Evolutionary conservation across 345 rosid genomes (phyloP).

Genomic region (Lepidium didymum): DNA sequence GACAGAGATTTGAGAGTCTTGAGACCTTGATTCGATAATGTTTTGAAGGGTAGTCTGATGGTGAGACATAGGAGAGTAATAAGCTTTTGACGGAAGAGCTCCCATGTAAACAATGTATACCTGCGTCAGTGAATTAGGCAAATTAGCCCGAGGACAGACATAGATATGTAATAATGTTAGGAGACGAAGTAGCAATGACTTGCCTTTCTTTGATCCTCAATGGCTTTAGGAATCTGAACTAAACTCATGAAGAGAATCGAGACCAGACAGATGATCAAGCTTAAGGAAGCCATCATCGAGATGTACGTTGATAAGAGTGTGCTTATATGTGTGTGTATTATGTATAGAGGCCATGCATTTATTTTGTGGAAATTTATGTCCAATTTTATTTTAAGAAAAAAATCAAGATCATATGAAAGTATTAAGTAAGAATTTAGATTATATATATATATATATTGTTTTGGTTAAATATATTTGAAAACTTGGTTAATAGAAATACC

Average conservation of each 20-base stretch:
- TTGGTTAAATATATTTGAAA: no score
- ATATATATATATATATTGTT: no score
- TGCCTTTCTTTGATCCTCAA: constrained; percentile 15
- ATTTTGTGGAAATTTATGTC: neutral
- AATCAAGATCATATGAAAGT: neutral
- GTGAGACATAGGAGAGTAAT: constrained; percentile 24
- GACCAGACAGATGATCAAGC: neutral
- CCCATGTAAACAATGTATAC: constrained; percentile 32
- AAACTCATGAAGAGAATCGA: constrained; percentile 1
- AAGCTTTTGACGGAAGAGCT: constrained; percentile 10
- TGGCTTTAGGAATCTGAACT: constrained; percentile 5
- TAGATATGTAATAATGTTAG: neutral
- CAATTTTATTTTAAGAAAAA: no score
- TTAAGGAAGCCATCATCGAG: constrained; percentile 5
- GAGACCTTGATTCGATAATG: constrained; percentile 16
- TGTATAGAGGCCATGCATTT: neutral
- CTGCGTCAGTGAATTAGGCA: neutral
- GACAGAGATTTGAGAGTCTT: neutral
- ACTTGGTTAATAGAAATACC: no score
- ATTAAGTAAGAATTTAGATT: neutral
- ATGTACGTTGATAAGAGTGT: neutral
- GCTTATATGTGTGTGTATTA: neutral
- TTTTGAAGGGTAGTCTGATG: constrained; percentile 26
- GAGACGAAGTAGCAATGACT: neutral
- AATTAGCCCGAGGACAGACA: neutral